These are phyloP conservation scores for Lichina pygmaea DNA, from an alignment of 495 filamentous ascomycete species.

Conservation along the genomic window DNA sequence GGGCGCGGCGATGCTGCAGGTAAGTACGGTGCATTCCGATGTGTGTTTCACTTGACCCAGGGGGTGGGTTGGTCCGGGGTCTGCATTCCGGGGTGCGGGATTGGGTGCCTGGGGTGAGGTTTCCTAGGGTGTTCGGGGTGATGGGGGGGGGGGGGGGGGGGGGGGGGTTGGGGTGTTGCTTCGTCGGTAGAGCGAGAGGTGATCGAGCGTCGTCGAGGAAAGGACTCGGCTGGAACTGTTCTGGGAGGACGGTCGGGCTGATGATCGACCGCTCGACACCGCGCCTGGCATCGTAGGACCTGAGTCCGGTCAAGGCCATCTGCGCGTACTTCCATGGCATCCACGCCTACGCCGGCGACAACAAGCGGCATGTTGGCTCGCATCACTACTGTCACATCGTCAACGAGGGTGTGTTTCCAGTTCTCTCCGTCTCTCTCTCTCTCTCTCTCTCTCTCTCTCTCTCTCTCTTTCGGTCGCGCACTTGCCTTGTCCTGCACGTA, in stretches of 20 bases:
- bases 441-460: not conserved
- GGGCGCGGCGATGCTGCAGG: constrained; percentile 31
- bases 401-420: constrained; percentile 24
- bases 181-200: too few species aligned
- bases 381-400: constrained; percentile 74
- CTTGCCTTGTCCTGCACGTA: not conserved
- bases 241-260: not conserved
- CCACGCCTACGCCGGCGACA: constrained; percentile 51
- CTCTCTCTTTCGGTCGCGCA: not conserved
- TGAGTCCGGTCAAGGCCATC: constrained; percentile 45
- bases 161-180: too few species aligned
- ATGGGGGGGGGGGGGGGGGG: too few species aligned
- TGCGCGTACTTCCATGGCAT: constrained; percentile 74
- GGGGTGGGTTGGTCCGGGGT: too few species aligned
- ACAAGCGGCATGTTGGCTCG: constrained; percentile 31
- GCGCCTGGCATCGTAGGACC: constrained; percentile 18
- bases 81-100: too few species aligned
- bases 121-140: too few species aligned
- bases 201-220: too few species aligned
- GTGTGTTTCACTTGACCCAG: too few species aligned
- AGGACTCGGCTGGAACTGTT: too few species aligned
- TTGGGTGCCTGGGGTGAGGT: too few species aligned
- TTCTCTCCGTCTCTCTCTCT: not conserved
- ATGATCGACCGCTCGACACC: not conserved
- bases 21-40: constrained; percentile 1